phyloP scores from a whole-genome alignment of 2,329 filamentous ascomycete species.

The Fusarium nisikadoi region DNA sequence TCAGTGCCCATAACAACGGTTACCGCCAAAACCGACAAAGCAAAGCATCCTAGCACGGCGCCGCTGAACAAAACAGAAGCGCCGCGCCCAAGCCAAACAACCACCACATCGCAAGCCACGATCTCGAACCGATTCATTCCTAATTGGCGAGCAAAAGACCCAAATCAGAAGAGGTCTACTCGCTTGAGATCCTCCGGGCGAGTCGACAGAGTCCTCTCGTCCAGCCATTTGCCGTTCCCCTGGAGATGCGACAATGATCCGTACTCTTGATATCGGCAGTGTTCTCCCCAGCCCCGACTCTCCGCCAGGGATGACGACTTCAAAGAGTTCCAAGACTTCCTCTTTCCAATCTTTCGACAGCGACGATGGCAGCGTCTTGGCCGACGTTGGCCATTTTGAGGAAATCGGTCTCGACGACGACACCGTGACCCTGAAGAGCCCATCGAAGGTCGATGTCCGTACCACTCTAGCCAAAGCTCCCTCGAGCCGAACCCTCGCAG shows the following conservation, averaged over 20 bases:
- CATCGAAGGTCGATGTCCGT: constrained; percentile 56
- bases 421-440: constrained; percentile 60
- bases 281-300: constrained; percentile 50
- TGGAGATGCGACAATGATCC: constrained; percentile 52
- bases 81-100: constrained; percentile 19
- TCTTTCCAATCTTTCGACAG: constrained; percentile 84
- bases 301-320: constrained; percentile 74
- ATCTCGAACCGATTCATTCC: constrained; percentile 6
- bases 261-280: constrained; percentile 46
- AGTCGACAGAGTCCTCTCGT: constrained; percentile 28
- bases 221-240: constrained; percentile 14
- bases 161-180: not conserved
- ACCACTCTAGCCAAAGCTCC: constrained; percentile 45
- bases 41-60: constrained; percentile 18
- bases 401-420: constrained; percentile 87
- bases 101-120: constrained; percentile 20
- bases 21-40: constrained; percentile 25
- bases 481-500: constrained; percentile 46
- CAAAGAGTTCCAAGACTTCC: constrained; percentile 91
- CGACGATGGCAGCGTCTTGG: constrained; percentile 75
- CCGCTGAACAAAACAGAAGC: constrained; percentile 36
- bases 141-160: not conserved
- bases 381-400: constrained; percentile 87
- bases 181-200: constrained; percentile 15
- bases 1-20: constrained; percentile 39